Base-by-base conservation (phyloP, 345 rosid species). In the Salix caprea region DNA sequence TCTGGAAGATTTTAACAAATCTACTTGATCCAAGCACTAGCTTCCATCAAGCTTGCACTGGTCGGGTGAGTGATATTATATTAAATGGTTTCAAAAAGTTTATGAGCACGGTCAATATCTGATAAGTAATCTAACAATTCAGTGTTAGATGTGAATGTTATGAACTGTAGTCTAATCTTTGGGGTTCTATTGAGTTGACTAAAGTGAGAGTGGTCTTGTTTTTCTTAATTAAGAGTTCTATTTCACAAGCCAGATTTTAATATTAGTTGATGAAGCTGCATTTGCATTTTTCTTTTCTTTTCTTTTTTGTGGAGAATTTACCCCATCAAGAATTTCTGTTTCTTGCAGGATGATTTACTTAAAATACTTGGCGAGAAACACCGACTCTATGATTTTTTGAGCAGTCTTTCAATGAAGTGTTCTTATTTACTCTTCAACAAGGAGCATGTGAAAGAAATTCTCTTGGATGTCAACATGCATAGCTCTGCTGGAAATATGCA, bases 281-380 rank as follows among this genome's bases (percentile, higher is more conserved):
- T 56, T 56, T 56, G 62, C 26, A 23, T 58, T 9, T 52, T 18
- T 58, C 28, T 58, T 23, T 58, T 23, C 64, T 26, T 54, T 32
- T 30, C 23, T 64, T 40, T 40, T 30, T 52, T 61, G 13, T 75
- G 65, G 69, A 19, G 64, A 74, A 15, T 52, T 69, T 40, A 44
- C 26, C 71, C 40, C 21, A 28, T 34, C 30, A 23, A 16, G 4
- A 40, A 72, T 39, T 70, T 44, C 34, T 19, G 19, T 46, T 32
- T 74, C 82, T 83, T 83, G 87, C 97, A 96, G 99, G 96, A 88
- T 79, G 97, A 92, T 75, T 85, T 96, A 91, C 97, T 91, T 77
- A 91, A 83, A 79, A 90, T 96, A 79, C 97, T 96, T 54, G 92
- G 97, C 71, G 96, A 92, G 84, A 91, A 89, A 84, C 98, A 96